Evolutionary conservation across 148 eudicot species (phyloP), one percentile per base, ranked within the genome.

Genomic region (Bassia scoparia): DNA sequence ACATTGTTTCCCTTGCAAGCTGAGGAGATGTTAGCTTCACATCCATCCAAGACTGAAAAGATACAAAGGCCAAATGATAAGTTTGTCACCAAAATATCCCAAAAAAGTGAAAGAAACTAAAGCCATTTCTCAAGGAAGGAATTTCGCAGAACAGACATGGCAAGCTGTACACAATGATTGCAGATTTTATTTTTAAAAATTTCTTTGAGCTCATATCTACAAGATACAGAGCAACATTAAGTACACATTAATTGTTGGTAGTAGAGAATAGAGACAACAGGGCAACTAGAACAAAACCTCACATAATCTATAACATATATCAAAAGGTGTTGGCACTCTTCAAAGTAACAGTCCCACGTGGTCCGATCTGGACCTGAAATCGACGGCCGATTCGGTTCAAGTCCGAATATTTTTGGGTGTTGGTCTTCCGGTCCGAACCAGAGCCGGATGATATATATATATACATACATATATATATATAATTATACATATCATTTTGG

Each of bases 1-100:
- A 95, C 74, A 78, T 63, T 30, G 90, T 92, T 85, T 92, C 96
- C 81, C 99, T 87, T 58, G 81, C 84, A 88, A 95, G 95, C 80
- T 95, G 99, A 70, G 99, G 99, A 60, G 99, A 89, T 61, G 96
- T 89, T 70, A 95, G 82, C 84, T 92, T 95, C 73, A 95, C 88
- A 72, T 95, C 94, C 67, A 88, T 79, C 97, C 99, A 92, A 75
- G 84, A 83, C 99, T 95, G 86, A 79, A 76, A 68, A 21, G 24
- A 20, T 62, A 33, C 27, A 79, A 31, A 64, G 54, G 55, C 62
- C 46, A 15, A 37, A 43, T 20, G 58, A 56, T 50, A 27, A 79
- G 61, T 65, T 23, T 41, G 8, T 24, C 21, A 34, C 12, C 5
- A 2, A 61, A 33, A 43, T n/a, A 41, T 41, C 46, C 12, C 46